Base-by-base conservation (phyloP, 2,329 filamentous ascomycete genomes). In the Cladosporium sphaerospermum region DNA sequence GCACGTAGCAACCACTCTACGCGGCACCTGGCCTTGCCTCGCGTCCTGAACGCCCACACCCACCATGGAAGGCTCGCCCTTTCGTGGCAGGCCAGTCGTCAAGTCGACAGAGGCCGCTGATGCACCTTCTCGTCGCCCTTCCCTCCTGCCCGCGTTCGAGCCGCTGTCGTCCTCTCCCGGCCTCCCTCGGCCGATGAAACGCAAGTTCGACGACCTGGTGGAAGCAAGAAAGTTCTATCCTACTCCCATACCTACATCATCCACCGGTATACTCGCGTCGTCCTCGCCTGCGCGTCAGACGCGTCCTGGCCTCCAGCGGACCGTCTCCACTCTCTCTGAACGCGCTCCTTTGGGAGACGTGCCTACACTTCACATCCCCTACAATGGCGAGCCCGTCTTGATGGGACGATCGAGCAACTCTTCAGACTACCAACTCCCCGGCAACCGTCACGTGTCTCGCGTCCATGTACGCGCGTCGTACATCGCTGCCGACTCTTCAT, bases 401-500 rank as follows among this genome's bases (percentile, higher is more conserved):
- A 93, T 99, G 86, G 93, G 93, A 58, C 83, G 93, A 60, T 96
- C 91, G 5, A 96, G 89, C 73, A 92, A 89, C 71, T 95, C 91
- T 11, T 95, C 90, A n/a, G 84, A 96, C 67, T 93, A 92, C 69
- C 92, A 96, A 72, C 80, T 99, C 11, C 93, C 93, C 23, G 83
- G 89, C 62, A 96, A 95, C 73, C 88, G 90, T 44, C 82, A 95
- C 55, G 89, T 99, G 58, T 97, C 93, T 64, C 86, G 93, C 66
- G 83, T 97, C 19, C 93, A 99, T 68, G 87, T 96, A 70, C 86
- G 89, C 72, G 91, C 90, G 58, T 82, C 84, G 50, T 99, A 91
- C 69, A 81, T 92, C 58, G 79, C 86, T 18, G 82, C 88, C 10
- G 73, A 78, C 16, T 78, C 81, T 52, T 80, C 80, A 4, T 79